Conservation (phyloP, 1,284 basidiomycete species). For the Tranzscheliella williamsii region DNA sequence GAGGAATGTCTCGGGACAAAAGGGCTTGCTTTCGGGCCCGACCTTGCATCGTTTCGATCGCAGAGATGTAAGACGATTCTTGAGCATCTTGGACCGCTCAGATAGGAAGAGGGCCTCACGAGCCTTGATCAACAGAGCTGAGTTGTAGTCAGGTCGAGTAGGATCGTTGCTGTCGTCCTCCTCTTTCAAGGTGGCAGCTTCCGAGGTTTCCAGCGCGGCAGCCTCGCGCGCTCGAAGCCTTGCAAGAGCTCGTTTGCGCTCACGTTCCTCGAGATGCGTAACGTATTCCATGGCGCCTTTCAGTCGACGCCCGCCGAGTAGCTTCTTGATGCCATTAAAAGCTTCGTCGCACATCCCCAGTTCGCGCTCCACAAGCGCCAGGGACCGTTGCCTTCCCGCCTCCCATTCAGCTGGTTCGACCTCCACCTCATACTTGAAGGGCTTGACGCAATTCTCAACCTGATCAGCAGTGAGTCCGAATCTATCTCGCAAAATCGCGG, state of each 20-base stretch:
- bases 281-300: constrained; percentile 80
- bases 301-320: constrained; percentile 81
- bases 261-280: constrained; percentile 77
- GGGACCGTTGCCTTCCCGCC: constrained; percentile 73
- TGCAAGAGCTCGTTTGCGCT: constrained; percentile 68
- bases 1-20: constrained; percentile 96
- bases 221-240: constrained; percentile 46
- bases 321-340: constrained; percentile 78
- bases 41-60: constrained; percentile 83
- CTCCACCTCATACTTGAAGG: constrained; percentile 90
- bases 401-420: constrained; percentile 87
- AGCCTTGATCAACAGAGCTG: constrained; percentile 70
- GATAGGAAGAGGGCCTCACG: constrained; percentile 86
- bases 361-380: constrained; percentile 82
- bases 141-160: constrained; percentile 70
- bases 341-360: constrained; percentile 81
- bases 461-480: constrained; percentile 92
- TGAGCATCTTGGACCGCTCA: constrained; percentile 79
- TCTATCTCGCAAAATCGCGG: constrained; percentile 86
- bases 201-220: background rate
- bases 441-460: constrained; percentile 99
- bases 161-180: constrained; percentile 63
- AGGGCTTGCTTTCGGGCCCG: constrained; percentile 80
- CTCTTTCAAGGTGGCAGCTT: background rate
- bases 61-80: constrained; percentile 78